These are phyloP conservation scores for Zygoascus hellenicus DNA, from an alignment of 1,139 yeast species.

Conservation along the genomic window DNA sequence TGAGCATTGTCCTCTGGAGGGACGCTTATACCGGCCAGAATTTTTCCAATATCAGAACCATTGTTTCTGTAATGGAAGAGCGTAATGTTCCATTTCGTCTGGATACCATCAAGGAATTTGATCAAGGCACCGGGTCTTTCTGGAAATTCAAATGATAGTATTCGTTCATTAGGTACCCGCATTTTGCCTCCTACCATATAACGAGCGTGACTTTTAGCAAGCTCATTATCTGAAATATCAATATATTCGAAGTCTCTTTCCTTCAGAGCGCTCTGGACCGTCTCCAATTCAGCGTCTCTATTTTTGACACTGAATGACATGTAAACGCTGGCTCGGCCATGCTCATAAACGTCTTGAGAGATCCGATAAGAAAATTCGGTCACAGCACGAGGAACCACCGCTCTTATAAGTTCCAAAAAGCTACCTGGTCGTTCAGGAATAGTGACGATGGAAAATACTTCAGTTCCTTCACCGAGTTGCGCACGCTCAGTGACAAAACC, in stretches of 20 bases:
- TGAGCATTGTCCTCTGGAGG: conserved; percentile 63
- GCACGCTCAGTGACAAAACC: conserved; percentile 98
- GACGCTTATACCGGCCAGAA: conserved; percentile 81
- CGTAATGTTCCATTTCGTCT: conserved; percentile 83
- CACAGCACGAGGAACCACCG: conserved; percentile 78
- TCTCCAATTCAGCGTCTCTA: conserved; percentile 52
- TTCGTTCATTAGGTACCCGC: conserved; percentile 60
- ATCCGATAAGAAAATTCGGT: conserved; percentile 92
- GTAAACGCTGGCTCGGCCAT: conserved; percentile 62
- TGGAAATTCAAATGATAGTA: conserved; percentile 88
- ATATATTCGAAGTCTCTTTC: conserved; percentile 45
- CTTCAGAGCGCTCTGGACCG: conserved; percentile 40
- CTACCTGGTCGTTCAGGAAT: conserved; percentile 94
- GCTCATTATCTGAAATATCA: conserved; percentile 85
- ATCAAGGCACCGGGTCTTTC: conserved; percentile 94
- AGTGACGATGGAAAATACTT: conserved; percentile 81
- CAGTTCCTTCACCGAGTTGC: conserved; percentile 94
- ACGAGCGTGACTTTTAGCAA: conserved; percentile 95
- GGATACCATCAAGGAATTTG: conserved; percentile 65
- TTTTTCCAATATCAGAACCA: conserved; percentile 91
- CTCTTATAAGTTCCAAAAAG: conserved; percentile 64
- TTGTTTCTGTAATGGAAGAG: conserved; percentile 95
- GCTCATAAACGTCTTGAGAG: conserved; percentile 37
- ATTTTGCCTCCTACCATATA: conserved; percentile 90
- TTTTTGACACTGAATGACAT: conserved; percentile 80